A percentile compares a stretch with the other conserved stretches of the same genome.
These are phyloP conservation scores for Fusarium xylarioides DNA, from an alignment of 2,329 filamentous ascomycete genomes.

Conservation along the genomic window DNA sequence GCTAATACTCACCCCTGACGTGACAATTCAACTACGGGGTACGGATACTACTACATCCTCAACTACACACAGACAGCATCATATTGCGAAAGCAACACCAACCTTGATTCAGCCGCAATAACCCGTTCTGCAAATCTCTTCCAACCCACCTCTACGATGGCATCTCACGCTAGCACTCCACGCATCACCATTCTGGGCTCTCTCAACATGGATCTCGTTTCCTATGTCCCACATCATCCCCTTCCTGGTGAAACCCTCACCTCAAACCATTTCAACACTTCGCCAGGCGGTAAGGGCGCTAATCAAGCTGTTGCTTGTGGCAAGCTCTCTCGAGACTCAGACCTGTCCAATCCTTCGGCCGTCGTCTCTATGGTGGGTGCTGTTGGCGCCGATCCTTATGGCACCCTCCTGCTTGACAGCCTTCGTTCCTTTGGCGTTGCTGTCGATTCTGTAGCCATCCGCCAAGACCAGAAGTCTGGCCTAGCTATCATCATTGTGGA, in stretches of 20 bases:
- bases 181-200: constrained; percentile 88
- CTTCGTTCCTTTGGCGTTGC: constrained; percentile 71
- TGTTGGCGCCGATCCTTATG: constrained; percentile 76
- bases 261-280: constrained; percentile 78
- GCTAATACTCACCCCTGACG: background rate
- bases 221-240: constrained; percentile 85
- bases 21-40: constrained; percentile 3
- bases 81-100: background rate
- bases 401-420: constrained; percentile 64
- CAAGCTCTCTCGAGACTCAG: constrained; percentile 72
- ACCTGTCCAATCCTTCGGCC: constrained; percentile 48
- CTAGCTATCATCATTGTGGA: constrained; percentile 81
- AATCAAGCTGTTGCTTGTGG: constrained; percentile 94
- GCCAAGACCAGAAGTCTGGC: constrained; percentile 65
- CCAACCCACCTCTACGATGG: constrained; percentile 25
- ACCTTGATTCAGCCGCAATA: background rate
- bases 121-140: background rate
- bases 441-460: constrained; percentile 60
- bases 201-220: constrained; percentile 93
- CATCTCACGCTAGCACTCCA: constrained; percentile 38
- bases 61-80: background rate
- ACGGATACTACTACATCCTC: constrained; percentile 10
- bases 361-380: constrained; percentile 77
- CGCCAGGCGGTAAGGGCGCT: constrained; percentile 91
- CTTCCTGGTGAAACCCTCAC: constrained; percentile 88